A percentile compares a stretch with the other conserved stretches of the same genome.
phyloP scores from a whole-genome alignment of 495 filamentous ascomycete genomes.

The Platismatia glauca region DNA sequence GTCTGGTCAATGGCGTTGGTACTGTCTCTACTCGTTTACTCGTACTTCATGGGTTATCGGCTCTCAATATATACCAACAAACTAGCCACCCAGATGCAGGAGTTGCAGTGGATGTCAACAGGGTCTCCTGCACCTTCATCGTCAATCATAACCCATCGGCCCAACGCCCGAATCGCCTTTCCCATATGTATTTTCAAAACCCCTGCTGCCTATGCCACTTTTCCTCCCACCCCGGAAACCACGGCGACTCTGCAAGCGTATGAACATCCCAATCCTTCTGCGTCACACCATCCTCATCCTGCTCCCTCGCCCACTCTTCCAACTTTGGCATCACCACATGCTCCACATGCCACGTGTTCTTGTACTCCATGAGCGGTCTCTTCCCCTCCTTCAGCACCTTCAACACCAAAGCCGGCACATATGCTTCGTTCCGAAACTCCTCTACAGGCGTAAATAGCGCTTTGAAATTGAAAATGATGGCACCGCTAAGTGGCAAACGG shows the following conservation, averaged over 20 bases:
- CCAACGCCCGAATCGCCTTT: neutral
- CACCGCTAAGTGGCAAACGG: constrained; percentile 66
- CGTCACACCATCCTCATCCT: constrained; percentile 54
- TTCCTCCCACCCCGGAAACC: constrained; percentile 72
- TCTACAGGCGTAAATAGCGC: constrained; percentile 71
- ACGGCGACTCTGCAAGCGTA: constrained; percentile 77
- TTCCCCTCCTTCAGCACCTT: constrained; percentile 69
- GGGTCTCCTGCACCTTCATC: neutral
- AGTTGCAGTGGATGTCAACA: too few species aligned
- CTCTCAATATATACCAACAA: too few species aligned
- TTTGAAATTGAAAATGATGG: constrained; percentile 85
- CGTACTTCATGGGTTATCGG: too few species aligned
- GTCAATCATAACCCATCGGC: neutral
- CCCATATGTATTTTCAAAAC: constrained; percentile 34
- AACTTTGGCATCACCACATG: constrained; percentile 63
- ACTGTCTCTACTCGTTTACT: neutral
- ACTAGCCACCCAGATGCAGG: neutral
- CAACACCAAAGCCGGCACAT: constrained; percentile 57
- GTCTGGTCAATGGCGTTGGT: neutral
- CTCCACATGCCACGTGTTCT: constrained; percentile 76
- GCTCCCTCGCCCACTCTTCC: constrained; percentile 60
- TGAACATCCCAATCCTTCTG: constrained; percentile 56
- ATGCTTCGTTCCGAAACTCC: constrained; percentile 67
- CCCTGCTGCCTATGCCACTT: constrained; percentile 78
- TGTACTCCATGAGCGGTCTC: constrained; percentile 68